Conservation (phyloP, 2,329 filamentous ascomycete genomes). For the Alternaria brassicae region DNA sequence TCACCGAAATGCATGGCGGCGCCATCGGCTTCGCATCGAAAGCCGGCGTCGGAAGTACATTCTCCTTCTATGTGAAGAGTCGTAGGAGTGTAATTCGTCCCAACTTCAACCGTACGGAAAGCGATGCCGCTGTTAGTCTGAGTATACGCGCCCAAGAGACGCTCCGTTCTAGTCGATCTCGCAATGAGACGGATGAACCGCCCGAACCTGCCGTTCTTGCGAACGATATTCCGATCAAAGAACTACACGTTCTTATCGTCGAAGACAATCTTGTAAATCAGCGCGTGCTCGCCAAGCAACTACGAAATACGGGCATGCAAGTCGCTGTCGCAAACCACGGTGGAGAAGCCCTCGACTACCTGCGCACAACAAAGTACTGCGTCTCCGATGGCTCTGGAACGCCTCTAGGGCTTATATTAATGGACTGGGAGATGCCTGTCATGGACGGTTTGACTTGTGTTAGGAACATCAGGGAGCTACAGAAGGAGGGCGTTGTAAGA, state of each 20-base stretch:
- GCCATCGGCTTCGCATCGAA: slow-evolving; percentile 38
- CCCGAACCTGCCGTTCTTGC: not conserved
- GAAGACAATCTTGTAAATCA: slow-evolving; percentile 54
- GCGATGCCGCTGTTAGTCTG: slow-evolving; percentile 8
- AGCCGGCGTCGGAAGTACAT: slow-evolving; percentile 38
- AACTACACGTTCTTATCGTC: slow-evolving; percentile 41
- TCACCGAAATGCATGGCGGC: slow-evolving; percentile 44
- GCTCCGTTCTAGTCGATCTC: slow-evolving; percentile 12
- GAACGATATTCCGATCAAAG: slow-evolving; percentile 7
- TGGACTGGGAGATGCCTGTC: slow-evolving; percentile 47
- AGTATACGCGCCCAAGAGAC: slow-evolving; percentile 21
- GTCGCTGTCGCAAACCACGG: slow-evolving; percentile 51
- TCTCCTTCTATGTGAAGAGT: slow-evolving; percentile 43
- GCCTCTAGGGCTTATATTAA: slow-evolving; percentile 34
- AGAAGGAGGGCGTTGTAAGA: slow-evolving; percentile 27
- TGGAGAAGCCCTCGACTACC: slow-evolving; percentile 47
- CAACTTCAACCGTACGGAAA: slow-evolving; percentile 14
- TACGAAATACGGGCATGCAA: slow-evolving; percentile 46
- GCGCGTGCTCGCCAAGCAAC: slow-evolving; percentile 50
- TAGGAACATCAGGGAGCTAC: slow-evolving; percentile 34
- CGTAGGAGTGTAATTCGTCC: slow-evolving; percentile 15
- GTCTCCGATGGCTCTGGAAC: slow-evolving; percentile 14
- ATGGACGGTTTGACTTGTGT: slow-evolving; percentile 44
- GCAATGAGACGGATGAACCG: slow-evolving; percentile 6
- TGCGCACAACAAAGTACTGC: slow-evolving; percentile 38